Conservation (phyloP, 306 rosid genomes). For the Ochetophila trinervis region DNA sequence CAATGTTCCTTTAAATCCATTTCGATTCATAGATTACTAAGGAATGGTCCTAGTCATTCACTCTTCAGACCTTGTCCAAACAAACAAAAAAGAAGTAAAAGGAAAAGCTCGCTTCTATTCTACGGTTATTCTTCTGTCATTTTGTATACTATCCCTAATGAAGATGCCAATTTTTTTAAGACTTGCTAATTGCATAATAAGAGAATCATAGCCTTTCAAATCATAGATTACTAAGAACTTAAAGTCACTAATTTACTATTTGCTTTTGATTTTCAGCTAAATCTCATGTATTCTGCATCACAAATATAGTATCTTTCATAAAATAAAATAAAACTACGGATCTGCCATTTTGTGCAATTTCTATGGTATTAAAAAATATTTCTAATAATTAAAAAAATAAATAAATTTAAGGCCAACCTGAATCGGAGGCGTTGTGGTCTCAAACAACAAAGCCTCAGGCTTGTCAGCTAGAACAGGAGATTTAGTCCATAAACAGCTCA, state of each 20-base stretch:
- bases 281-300: background rate
- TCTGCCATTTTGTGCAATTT: background rate
- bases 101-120: no score
- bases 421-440: conserved; percentile 67
- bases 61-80: no score
- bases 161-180: background rate
- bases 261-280: no score
- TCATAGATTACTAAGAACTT: background rate
- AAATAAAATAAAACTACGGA: background rate
- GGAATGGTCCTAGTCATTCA: no score
- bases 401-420: conserved; percentile 48
- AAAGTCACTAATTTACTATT: no score
- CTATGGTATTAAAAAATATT: background rate
- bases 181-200: background rate
- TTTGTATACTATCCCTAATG: background rate
- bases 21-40: no score
- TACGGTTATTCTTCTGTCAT: background rate
- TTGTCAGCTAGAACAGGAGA: conserved; percentile 86
- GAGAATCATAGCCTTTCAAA: background rate
- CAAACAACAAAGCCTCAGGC: conserved; percentile 84
- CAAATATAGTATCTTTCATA: background rate
- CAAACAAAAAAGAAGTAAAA: no score
- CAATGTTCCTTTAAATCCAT: no score
- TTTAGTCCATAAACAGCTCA: conserved; percentile 96
- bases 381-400: background rate